Evolutionary conservation across 805 yeast genomes (phyloP).

Genomic region (Kodamaea lidongshanica): DNA sequence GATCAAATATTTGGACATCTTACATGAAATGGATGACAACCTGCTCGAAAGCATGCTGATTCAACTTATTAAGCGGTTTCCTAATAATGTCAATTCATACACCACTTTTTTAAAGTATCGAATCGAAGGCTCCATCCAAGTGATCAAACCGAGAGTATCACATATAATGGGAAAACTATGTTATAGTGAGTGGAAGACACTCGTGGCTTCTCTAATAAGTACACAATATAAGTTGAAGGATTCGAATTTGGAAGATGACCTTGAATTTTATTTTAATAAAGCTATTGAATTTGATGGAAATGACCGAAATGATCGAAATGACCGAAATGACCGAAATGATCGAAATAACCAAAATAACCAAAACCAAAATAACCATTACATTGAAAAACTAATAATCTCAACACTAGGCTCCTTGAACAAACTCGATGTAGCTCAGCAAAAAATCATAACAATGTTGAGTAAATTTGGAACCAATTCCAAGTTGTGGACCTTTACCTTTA

Average conservation of each 20-base stretch:
- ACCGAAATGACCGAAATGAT: too few species aligned
- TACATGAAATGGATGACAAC: slow-evolving; percentile 15
- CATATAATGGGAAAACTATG: too few species aligned
- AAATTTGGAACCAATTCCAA: slow-evolving; percentile 32
- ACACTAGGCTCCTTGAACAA: slow-evolving; percentile 26
- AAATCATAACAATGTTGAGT: slow-evolving; percentile 19
- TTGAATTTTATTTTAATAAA: not conserved
- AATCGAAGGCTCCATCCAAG: too few species aligned
- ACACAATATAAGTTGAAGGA: too few species aligned
- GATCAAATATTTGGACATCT: slow-evolving; percentile 22
- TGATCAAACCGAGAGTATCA: too few species aligned
- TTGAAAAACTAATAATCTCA: slow-evolving; percentile 38
- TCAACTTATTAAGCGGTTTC: slow-evolving; percentile 20
- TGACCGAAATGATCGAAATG: too few species aligned
- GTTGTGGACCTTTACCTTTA: slow-evolving; percentile 41
- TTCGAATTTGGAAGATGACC: too few species aligned
- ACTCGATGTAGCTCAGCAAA: slow-evolving; percentile 20
- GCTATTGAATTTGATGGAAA: slow-evolving; percentile 2
- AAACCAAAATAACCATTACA: slow-evolving; percentile 1
- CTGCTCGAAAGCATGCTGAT: slow-evolving; percentile 11
- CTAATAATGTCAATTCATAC: slow-evolving; percentile 18
- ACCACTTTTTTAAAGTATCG: not conserved
- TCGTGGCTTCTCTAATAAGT: too few species aligned
- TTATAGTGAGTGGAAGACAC: too few species aligned
- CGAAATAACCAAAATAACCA: too few species aligned